These are phyloP conservation scores for Lophiostoma macrostomum DNA, from an alignment of 495 filamentous ascomycete species.

Conservation along the genomic window DNA sequence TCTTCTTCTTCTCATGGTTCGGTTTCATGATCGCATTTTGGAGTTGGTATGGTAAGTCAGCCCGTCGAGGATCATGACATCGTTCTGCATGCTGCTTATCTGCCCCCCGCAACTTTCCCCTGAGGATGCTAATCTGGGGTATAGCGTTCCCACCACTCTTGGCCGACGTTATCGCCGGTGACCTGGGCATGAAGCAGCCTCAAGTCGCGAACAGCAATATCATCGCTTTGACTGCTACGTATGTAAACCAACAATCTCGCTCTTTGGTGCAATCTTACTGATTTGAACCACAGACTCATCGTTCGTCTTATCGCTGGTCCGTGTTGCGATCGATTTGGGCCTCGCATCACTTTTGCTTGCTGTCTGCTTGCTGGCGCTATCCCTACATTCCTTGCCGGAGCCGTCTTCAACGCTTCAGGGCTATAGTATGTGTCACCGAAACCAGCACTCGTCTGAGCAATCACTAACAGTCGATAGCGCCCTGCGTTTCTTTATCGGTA, in stretches of 20 bases:
- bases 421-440: too few species aligned
- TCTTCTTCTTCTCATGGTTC: slow-evolving; percentile 92
- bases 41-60: slow-evolving; percentile 63
- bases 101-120: neutral
- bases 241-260: slow-evolving; percentile 38
- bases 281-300: slow-evolving; percentile 55
- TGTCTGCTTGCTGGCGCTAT: slow-evolving; percentile 72
- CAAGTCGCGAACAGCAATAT: slow-evolving; percentile 91
- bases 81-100: slow-evolving; percentile 21
- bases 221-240: slow-evolving; percentile 82
- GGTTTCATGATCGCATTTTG: slow-evolving; percentile 96
- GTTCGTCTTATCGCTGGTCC: slow-evolving; percentile 82
- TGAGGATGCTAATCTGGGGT: slow-evolving; percentile 30
- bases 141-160: slow-evolving; percentile 44
- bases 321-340: slow-evolving; percentile 79
- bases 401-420: slow-evolving; percentile 58
- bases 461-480: too few species aligned
- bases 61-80: slow-evolving; percentile 8
- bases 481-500: slow-evolving; percentile 88
- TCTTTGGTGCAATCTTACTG: neutral
- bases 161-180: slow-evolving; percentile 47
- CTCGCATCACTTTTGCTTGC: slow-evolving; percentile 74
- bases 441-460: too few species aligned
- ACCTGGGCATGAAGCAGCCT: slow-evolving; percentile 66
- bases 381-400: slow-evolving; percentile 79